Base-by-base conservation (phyloP, 768 basidiomycete species). In the Epithele typhae region DNA sequence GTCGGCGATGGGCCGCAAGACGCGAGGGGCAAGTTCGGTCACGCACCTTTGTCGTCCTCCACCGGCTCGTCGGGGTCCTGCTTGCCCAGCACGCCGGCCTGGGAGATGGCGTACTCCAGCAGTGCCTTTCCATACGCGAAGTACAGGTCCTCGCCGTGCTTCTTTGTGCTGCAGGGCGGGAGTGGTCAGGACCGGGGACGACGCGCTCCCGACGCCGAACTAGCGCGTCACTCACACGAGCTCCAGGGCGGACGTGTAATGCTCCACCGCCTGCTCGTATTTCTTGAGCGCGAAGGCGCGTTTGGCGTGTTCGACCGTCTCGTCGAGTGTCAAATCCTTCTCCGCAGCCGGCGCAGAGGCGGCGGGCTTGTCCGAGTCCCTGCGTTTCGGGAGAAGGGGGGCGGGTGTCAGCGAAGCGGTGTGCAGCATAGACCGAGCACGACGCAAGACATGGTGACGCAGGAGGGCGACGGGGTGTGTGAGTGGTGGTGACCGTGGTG, bases 61-160 rank as follows among this genome's bases (percentile, higher is more conserved):
- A 61, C 57, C 0, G 67, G 72, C 6, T 77, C 74, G 37, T 84
- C 81, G 1, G 75, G 69, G 55, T 89, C 84, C 32, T 92, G 90
- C 60, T 92, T 92, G 1, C 92, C 93, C 46, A 99, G 68, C n/a
- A 97, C 95, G 0, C 84, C 79, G 47, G 70, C 85, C 59, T 92
- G 87, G 4, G 80, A 67, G 48, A 97, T 89, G 5, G 93, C 95
- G 59, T 95, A 92, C 69, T 93, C 92, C 45, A 96, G 75, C 34
- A 98, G 68, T 4, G 96, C 92, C 64, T 87, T 92, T 12, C 96
- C 96, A 60, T 98, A 99, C 3, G 79, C 74, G 48, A 95, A 85
- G 51, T 97, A 88, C 18, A 95, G 63, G 59, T 97, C 92, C 40
- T 98, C 93, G 30, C 82, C 88, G 49, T 82, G 70, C 56, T 81